phyloP scores from a whole-genome alignment of 2,329 filamentous ascomycete species.

The Talaromyces pinophilus region DNA sequence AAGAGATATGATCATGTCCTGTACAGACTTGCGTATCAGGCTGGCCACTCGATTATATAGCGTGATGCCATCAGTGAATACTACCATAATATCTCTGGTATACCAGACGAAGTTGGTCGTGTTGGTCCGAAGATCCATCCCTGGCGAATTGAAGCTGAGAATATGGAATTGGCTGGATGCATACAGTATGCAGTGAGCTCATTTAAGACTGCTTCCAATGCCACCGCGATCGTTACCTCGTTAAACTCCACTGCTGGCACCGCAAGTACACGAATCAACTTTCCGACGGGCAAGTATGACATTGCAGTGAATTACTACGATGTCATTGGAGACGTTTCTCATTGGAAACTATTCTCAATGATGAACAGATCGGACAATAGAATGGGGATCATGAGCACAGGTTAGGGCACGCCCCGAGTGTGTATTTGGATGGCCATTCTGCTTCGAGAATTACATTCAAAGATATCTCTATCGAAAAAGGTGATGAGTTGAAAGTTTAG shows the following conservation, averaged over 20 bases:
- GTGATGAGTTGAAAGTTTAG: conserved; percentile 57
- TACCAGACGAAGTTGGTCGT: conserved; percentile 58
- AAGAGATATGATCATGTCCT: conserved; percentile 62
- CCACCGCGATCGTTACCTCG: conserved; percentile 57
- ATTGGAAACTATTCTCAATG: conserved; percentile 59
- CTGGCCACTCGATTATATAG: conserved; percentile 73
- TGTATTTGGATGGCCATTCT: conserved; percentile 65
- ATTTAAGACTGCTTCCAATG: conserved; percentile 60
- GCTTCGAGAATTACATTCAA: conserved; percentile 63
- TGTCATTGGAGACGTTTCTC: conserved; percentile 57
- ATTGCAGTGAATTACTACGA: conserved; percentile 69
- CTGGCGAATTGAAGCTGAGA: conserved; percentile 69
- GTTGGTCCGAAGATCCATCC: conserved; percentile 58
- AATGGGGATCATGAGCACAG: conserved; percentile 59
- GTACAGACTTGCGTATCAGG: conserved; percentile 64
- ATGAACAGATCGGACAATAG: conserved; percentile 59
- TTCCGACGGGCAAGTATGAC: conserved; percentile 59
- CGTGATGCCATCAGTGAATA: conserved; percentile 66
- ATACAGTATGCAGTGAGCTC: conserved; percentile 55
- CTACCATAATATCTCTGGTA: conserved; percentile 62
- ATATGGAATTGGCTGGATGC: conserved; percentile 64
- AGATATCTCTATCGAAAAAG: conserved; percentile 52
- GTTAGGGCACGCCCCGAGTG: conserved; percentile 60
- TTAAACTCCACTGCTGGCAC: conserved; percentile 55
- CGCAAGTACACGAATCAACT: conserved; percentile 51